These are phyloP conservation scores for Exophiala bonariae DNA, from an alignment of 2,329 filamentous ascomycete species.

Conservation along the genomic window DNA sequence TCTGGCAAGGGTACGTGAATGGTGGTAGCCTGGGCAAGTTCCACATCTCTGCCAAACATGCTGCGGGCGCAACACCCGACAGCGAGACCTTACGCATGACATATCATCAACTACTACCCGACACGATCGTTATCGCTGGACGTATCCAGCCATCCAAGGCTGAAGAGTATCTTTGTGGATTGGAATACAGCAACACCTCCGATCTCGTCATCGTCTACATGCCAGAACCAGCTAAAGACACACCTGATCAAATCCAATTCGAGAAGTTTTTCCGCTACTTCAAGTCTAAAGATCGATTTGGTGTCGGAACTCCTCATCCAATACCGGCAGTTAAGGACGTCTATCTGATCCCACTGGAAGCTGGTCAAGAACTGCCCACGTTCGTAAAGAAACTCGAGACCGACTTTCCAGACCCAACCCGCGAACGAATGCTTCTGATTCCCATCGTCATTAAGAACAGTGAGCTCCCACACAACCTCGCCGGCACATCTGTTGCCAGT, in stretches of 20 bases:
- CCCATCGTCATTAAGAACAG: slow-evolving; percentile 78
- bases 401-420: slow-evolving; percentile 71
- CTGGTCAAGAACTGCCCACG: slow-evolving; percentile 72
- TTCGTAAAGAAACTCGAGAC: slow-evolving; percentile 88
- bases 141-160: slow-evolving; percentile 79
- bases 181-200: slow-evolving; percentile 77
- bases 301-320: slow-evolving; percentile 77
- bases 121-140: slow-evolving; percentile 61
- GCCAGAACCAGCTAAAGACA: slow-evolving; percentile 46
- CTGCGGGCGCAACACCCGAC: slow-evolving; percentile 70
- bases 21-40: slow-evolving; percentile 81
- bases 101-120: slow-evolving; percentile 76
- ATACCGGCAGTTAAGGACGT: slow-evolving; percentile 79
- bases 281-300: slow-evolving; percentile 75
- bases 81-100: slow-evolving; percentile 28
- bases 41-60: slow-evolving; percentile 73
- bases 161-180: slow-evolving; percentile 84
- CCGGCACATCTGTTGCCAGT: slow-evolving; percentile 26
- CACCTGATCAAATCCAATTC: slow-evolving; percentile 61
- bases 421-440: slow-evolving; percentile 76
- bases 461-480: slow-evolving; percentile 37
- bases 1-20: slow-evolving; percentile 74
- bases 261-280: slow-evolving; percentile 86
- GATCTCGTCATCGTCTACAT: slow-evolving; percentile 82
- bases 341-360: slow-evolving; percentile 83